Percentiles rank a stretch among this genome's conserved stretches.
Evolutionary conservation across 2,329 filamentous ascomycete genomes (phyloP).

Genomic region (Fusarium euwallaceae): DNA sequence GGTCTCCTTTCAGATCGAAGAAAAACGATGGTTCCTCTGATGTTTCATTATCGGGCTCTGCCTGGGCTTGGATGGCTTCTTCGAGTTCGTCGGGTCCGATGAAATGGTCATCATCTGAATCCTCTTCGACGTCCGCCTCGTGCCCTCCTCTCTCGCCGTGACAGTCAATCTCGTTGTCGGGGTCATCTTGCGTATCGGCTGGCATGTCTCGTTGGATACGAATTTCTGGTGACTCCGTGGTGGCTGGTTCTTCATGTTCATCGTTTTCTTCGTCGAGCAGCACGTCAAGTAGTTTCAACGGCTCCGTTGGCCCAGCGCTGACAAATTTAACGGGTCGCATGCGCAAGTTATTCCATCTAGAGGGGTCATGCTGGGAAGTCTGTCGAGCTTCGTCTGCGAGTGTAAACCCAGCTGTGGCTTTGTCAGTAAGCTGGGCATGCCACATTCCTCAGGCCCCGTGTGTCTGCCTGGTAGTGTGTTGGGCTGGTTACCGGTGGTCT

Average conservation of each 20-base stretch:
- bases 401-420: slow-evolving; percentile 43
- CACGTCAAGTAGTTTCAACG: slow-evolving; percentile 58
- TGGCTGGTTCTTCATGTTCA: background rate
- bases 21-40: slow-evolving; percentile 48
- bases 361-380: slow-evolving; percentile 61
- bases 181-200: background rate
- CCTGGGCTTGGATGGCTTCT: slow-evolving; percentile 23
- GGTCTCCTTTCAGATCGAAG: slow-evolving; percentile 54
- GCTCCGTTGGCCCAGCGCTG: slow-evolving; percentile 66
- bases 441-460: background rate
- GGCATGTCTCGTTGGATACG: background rate
- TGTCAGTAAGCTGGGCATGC: slow-evolving; percentile 17
- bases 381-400: slow-evolving; percentile 64
- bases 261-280: slow-evolving; percentile 31
- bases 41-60: slow-evolving; percentile 4
- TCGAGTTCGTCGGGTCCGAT: slow-evolving; percentile 43
- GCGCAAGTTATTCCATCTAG: slow-evolving; percentile 59
- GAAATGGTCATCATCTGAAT: slow-evolving; percentile 5
- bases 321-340: slow-evolving; percentile 65
- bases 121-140: background rate
- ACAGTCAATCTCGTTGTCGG: background rate
- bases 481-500: slow-evolving; percentile 28
- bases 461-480: background rate
- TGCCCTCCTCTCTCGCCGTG: background rate
- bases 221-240: background rate